Percentiles rank a stretch among this genome's conserved stretches.
Conservation (phyloP, 345 rosid species). For the Brassica incana region DNA sequence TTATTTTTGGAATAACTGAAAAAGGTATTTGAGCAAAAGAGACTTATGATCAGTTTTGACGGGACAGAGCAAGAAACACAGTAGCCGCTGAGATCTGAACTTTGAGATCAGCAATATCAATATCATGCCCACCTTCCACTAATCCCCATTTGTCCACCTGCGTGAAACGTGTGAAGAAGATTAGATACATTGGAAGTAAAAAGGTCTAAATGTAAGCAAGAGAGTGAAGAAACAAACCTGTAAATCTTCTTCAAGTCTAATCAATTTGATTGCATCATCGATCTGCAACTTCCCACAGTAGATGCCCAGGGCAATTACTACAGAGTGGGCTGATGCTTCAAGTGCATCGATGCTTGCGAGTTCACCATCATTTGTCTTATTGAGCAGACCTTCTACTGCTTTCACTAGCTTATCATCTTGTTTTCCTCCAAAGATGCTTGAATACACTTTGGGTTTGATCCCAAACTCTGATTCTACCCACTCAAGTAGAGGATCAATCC, state of each 20-base stretch:
- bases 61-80: constrained; percentile 83
- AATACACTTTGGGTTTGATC: constrained; percentile 67
- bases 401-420: constrained; percentile 78
- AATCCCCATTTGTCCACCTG: constrained; percentile 96
- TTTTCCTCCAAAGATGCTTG: constrained; percentile 81
- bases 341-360: constrained; percentile 89
- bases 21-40: not conserved
- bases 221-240: constrained; percentile 53
- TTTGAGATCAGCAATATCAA: constrained; percentile 92
- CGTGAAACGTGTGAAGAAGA: constrained; percentile 20
- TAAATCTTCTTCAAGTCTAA: constrained; percentile 93
- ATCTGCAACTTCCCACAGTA: constrained; percentile 71
- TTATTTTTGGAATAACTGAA: not conserved
- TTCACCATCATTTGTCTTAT: constrained; percentile 71
- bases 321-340: constrained; percentile 81
- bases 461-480: constrained; percentile 91
- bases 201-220: not conserved
- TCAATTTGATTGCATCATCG: constrained; percentile 82
- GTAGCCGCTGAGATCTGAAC: constrained; percentile 83
- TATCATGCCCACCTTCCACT: constrained; percentile 94
- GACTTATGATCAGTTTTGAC: constrained; percentile 37
- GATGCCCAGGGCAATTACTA: constrained; percentile 68
- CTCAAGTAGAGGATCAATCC: constrained; percentile 77
- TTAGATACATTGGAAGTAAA: constrained; percentile 13
- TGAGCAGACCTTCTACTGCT: constrained; percentile 62